A percentile compares a stretch with the other conserved stretches of the same genome.
phyloP scores from a whole-genome alignment of 345 rosid genomes.

The Populus alba region DNA sequence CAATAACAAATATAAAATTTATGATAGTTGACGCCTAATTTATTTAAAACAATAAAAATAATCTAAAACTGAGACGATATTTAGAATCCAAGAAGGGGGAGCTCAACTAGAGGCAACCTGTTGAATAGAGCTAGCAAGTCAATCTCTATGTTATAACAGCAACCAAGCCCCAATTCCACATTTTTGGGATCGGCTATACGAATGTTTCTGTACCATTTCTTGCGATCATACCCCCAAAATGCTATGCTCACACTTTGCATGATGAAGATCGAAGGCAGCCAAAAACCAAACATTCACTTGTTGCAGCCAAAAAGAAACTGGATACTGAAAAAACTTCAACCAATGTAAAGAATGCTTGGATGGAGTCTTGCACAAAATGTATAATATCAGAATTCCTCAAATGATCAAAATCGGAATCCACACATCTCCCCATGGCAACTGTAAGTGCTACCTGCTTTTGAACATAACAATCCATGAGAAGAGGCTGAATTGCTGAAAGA shows the following conservation, averaged over 20 bases:
- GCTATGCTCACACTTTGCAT: neutral
- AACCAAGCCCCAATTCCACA: neutral
- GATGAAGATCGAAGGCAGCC: neutral
- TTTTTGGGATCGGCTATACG: neutral
- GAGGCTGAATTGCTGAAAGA: neutral
- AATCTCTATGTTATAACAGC: neutral
- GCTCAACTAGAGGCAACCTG: neutral
- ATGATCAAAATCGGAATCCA: slow-evolving; percentile 27
- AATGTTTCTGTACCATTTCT: no score
- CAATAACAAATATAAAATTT: neutral
- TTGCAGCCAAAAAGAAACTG: neutral
- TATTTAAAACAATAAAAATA: no score
- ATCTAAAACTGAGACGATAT: no score
- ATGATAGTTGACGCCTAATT: neutral
- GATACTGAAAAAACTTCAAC: neutral
- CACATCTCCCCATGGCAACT: neutral
- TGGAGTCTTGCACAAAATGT: neutral
- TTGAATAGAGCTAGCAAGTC: slow-evolving; percentile 7
- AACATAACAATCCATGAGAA: slow-evolving; percentile 1
- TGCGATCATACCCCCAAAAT: neutral
- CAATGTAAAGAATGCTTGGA: neutral
- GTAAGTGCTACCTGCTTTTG: slow-evolving; percentile 12
- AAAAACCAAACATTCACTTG: neutral
- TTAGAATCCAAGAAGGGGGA: neutral
- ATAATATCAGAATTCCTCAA: slow-evolving; percentile 1